Base-by-base conservation (phyloP, 176 grass and related monocot species). In the Oryza brachyantha region DNA sequence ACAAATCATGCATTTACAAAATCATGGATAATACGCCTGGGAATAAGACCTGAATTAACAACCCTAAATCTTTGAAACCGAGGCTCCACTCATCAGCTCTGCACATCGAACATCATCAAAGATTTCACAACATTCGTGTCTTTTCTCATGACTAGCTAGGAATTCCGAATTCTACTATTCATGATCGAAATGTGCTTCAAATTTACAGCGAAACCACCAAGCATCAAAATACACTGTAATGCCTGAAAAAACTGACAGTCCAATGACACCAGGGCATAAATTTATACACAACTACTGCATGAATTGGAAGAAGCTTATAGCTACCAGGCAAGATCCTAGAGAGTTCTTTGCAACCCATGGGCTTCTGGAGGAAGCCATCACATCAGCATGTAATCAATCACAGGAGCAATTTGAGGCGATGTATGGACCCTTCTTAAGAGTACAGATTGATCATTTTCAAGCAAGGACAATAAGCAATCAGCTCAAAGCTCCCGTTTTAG, bases 401-500 rank as follows among this genome's bases (percentile, higher is more conserved):
- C 67, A 66, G 57, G 31, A 78, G 66, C 72, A 77, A 81, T 57
- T 71, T 54, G 39, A 64, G 27, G 63, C 75, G 60, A 61, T 21
- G 27, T 66, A 83, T 71, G 43, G 32, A 61, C 32, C 67, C 64
- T 68, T 59, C n/a, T n/a, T n/a, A n/a, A 26, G 27, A 55, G 59
- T 63, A 81, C 72, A 72, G 21, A 66, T 24, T 73, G 1, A 29
- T 61, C 36, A 84, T 31, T 0, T 48, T 68, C 12, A 35, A 41
- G 29, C 29, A 40, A 21, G 34, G 35, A 52, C 54, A 72, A 72
- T 32, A 45, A 61, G 43, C 38, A 19, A 78, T 78, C 59, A 87
- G 63, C 75, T 97, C 87, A 97, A 73, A 88, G 75, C 58, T 94
- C 89, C 84, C 92, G 84, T 52, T 88, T 92, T 72, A 97, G 72